Base-by-base conservation (phyloP, 345 rosid species). In the Citrus trifoliata region DNA sequence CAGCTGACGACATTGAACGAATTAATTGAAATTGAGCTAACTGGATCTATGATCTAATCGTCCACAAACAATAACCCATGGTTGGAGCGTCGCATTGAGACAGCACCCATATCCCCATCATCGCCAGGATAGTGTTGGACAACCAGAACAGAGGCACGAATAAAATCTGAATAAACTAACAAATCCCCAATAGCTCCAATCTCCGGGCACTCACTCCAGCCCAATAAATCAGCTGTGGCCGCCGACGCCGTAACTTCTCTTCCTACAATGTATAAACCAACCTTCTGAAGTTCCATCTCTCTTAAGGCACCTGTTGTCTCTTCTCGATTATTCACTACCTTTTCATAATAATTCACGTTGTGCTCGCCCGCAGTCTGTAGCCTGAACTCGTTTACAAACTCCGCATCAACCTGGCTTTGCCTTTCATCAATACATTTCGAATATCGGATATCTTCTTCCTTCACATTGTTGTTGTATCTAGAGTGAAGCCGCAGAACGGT, bases 161-260 rank as follows among this genome's bases (percentile, higher is more conserved):
- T 78, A 48, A 80, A 81, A 46, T 63, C 33, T 24, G 86, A 81
- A 12, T 81, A 74, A 2, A 63, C 81, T 25, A 86, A 61, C 32
- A 79, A 12, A 70, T 86, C 87, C 16, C 85, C 89, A 4, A 83
- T 19, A 1, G 85, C 75, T 0, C 91, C 88, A 7, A 86, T 80
- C 70, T 88, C 91, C 1, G 80, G 82, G 67, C 58, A 83, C 59
- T 82, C 88, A 63, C 83, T 76, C 84, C 86, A 83, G 16, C 84
- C 88, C 9, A 80, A 33, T 30, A 86, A 33, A 8, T 78, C 85
- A 9, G 73, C 79, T 13, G 85, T 81, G 61, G 83, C 65, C 8
- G 88, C 82, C 5, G 88, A 77, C 13, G 77, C 33, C 7, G 51
- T 58, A 25, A 80, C 83, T 40, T 76, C 77, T 74, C 78, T 85